Base-by-base conservation (phyloP, 208 protist genomes). In the Acanthamoeba royreba region DNA sequence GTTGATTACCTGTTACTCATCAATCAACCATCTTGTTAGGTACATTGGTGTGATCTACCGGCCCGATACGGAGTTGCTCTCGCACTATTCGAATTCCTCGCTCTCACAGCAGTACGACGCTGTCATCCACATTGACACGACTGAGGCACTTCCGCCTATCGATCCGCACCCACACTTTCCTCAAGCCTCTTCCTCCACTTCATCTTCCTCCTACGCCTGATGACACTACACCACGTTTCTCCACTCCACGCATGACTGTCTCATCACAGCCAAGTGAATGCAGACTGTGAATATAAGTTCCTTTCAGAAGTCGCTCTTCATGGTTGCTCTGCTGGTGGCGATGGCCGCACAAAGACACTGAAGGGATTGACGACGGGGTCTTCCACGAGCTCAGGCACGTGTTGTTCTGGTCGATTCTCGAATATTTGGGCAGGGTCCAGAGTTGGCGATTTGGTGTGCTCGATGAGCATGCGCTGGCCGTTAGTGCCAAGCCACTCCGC, bases 41-140 rank as follows among this genome's bases (percentile, higher is more conserved):
- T 91, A 72, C 52, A 91, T 74, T 38, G 49, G 53, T 2, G 55
- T 91, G 40, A 91, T 91, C 35, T 91, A 94, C 61, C 31, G 66
- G 25, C 86, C 86, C 31, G 52, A 94, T 17, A 94, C 45, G 25
- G 93, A 95, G 38, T 49, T 55, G 49, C 17, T 77, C 15, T 81
- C 81, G 49, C 93, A 95, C 72, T 95, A 95, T 31, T 93, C 74
- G 52, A 22, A 4, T 17, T 58, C 89, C n/a, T 19, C 42, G 8
- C 46, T 95, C 13, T 46, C 89, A 4, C 53, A 33, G 31, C 89
- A 95, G 42, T 95, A 85, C 77, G 93, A 95, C 53, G 58, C 93
- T 7, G 40, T 95, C 0, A 95, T 95, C 86, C 53, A 90, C 45
- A 58, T 95, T 17, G 89, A 95, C 43, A 22, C 19, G 40, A 92